A percentile compares a stretch with the other conserved stretches of the same genome.
These are phyloP conservation scores for Triticum monococcum DNA, from an alignment of 176 grass and related monocot genomes.

Conservation along the genomic window DNA sequence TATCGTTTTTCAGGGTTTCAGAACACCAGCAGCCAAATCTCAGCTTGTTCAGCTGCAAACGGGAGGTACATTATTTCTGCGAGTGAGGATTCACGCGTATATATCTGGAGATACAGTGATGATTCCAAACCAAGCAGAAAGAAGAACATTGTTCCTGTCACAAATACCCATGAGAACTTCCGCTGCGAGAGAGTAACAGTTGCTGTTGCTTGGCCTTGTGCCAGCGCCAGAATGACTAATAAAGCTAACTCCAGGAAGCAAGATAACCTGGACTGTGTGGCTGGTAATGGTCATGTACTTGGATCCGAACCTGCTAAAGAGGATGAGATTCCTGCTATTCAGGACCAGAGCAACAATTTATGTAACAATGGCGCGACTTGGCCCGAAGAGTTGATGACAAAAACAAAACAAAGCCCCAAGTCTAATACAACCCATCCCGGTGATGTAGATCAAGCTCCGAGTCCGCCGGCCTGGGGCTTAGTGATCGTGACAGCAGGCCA, in stretches of 20 bases:
- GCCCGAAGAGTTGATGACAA: constrained; percentile 77
- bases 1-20: constrained; percentile 77
- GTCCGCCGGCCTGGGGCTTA: constrained; percentile 75
- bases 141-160: constrained; percentile 49
- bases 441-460: constrained; percentile 30
- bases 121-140: constrained; percentile 64
- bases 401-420: constrained; percentile 43
- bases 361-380: constrained; percentile 64
- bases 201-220: constrained; percentile 70
- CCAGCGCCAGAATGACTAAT: neutral
- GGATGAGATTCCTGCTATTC: constrained; percentile 23
- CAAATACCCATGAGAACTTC: constrained; percentile 78
- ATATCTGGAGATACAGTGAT: constrained; percentile 78
- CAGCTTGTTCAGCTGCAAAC: constrained; percentile 65
- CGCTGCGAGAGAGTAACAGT: constrained; percentile 73
- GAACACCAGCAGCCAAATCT: constrained; percentile 94
- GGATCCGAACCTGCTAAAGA: constrained; percentile 16
- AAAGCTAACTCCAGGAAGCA: constrained; percentile 33
- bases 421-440: constrained; percentile 29
- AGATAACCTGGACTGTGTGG: neutral
- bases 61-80: constrained; percentile 80
- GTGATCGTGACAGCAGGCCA: constrained; percentile 77
- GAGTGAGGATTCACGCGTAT: constrained; percentile 96
- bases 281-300: constrained; percentile 24
- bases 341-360: constrained; percentile 25